Evolutionary conservation across 192 early-diverging fungal genomes (phyloP).

Genomic region (Rhizophagus prolifer): DNA sequence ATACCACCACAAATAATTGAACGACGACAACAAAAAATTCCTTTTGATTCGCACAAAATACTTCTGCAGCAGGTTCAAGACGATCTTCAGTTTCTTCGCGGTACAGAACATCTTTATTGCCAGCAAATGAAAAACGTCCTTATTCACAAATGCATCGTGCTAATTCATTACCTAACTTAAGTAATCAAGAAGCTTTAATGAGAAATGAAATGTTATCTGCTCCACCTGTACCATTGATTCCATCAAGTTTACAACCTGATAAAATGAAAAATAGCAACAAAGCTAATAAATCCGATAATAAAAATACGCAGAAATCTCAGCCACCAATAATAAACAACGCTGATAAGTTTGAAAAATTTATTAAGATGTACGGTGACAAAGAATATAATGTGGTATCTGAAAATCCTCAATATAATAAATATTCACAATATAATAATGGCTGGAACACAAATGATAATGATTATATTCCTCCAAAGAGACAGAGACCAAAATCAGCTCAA

Average conservation of each 20-base stretch:
- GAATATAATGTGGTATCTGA: not conserved
- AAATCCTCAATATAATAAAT: not conserved
- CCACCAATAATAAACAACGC: not conserved
- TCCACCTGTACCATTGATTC: conserved; percentile 2
- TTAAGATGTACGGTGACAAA: not conserved
- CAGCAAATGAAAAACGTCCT: not conserved
- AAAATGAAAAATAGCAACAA: not conserved
- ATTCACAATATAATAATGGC: not conserved
- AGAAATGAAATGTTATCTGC: not conserved
- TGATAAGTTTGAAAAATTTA: not conserved
- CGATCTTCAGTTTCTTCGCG: not conserved
- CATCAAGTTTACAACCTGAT: not conserved
- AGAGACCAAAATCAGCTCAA: not conserved
- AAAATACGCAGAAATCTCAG: not conserved
- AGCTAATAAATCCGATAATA: not conserved
- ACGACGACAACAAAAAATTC: not conserved
- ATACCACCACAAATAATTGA: not conserved
- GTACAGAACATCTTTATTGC: not conserved
- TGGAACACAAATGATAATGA: not conserved
- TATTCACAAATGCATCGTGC: not conserved
- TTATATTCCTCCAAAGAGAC: not conserved
- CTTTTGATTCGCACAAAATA: not conserved
- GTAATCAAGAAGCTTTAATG: not conserved
- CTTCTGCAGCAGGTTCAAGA: not conserved
- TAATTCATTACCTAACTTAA: not conserved